Evolutionary conservation across 345 rosid genomes (phyloP).

Genomic region (Populus ilicifolia): DNA sequence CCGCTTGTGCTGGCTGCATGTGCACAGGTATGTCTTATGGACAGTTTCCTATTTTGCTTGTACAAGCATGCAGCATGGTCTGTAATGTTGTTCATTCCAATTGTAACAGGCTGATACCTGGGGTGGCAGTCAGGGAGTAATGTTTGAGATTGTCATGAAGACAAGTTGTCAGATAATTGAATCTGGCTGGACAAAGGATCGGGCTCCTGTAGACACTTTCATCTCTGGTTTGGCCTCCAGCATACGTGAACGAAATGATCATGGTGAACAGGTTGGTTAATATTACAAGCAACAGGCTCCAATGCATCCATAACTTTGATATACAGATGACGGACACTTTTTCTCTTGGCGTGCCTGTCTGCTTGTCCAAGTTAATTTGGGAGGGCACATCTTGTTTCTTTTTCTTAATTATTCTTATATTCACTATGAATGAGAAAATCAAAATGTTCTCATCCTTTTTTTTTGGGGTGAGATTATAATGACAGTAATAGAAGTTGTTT

Average conservation of each 20-base stretch:
- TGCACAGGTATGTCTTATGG: slow-evolving; percentile 57
- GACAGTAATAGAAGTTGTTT: not conserved
- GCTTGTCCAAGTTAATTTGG: not conserved
- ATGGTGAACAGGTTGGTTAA: slow-evolving; percentile 72
- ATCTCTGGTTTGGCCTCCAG: slow-evolving; percentile 84
- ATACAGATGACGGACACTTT: not conserved
- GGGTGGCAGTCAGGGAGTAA: slow-evolving; percentile 69
- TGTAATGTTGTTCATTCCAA: slow-evolving; percentile 5
- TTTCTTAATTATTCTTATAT: not conserved
- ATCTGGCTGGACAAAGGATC: slow-evolving; percentile 91
- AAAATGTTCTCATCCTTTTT: not conserved
- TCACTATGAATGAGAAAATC: not conserved
- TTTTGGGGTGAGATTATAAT: not conserved
- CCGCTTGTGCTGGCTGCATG: slow-evolving; percentile 83
- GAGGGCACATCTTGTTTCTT: not conserved
- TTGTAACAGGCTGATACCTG: slow-evolving; percentile 77
- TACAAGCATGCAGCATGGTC: not conserved
- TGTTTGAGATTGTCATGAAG: slow-evolving; percentile 77
- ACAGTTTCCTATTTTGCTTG: slow-evolving; percentile 12
- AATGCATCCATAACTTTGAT: not conserved
- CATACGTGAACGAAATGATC: slow-evolving; percentile 88
- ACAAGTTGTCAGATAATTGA: slow-evolving; percentile 84
- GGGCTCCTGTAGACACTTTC: slow-evolving; percentile 94
- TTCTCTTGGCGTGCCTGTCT: not conserved
- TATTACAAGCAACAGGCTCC: not conserved